phyloP scores from a whole-genome alignment of 306 rosid species.

The Lablab purpureus region DNA sequence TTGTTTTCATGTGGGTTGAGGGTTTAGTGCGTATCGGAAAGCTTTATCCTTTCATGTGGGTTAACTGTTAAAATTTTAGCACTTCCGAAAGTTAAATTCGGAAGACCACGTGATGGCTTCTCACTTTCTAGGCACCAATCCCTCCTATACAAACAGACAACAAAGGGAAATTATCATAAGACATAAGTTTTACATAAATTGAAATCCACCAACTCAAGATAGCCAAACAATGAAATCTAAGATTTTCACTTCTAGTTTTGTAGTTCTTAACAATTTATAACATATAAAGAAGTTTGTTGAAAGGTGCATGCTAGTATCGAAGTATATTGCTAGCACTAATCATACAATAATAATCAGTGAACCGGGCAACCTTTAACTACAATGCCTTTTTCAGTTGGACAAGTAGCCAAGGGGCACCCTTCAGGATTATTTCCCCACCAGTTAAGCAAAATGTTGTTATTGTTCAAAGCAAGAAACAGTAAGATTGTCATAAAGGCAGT shows the following conservation, averaged over 20 bases:
- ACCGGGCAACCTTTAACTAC: slow-evolving; percentile 57
- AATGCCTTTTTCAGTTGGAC: slow-evolving; percentile 74
- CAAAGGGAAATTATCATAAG: slow-evolving; percentile 3
- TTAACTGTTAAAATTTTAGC: background rate
- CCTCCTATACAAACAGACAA: background rate
- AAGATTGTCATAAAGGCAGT: slow-evolving; percentile 78
- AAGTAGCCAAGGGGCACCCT: slow-evolving; percentile 77
- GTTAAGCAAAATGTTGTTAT: slow-evolving; percentile 38
- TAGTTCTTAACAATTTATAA: no score
- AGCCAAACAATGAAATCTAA: background rate
- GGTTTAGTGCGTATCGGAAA: background rate
- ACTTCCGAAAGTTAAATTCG: background rate
- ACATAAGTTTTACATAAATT: background rate
- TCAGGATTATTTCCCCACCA: slow-evolving; percentile 83
- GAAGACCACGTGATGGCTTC: background rate
- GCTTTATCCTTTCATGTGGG: background rate
- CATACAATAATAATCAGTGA: slow-evolving; percentile 18
- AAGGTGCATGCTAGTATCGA: background rate
- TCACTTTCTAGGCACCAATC: background rate
- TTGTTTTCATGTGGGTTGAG: background rate
- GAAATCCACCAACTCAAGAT: background rate
- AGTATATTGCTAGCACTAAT: background rate
- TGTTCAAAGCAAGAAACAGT: slow-evolving; percentile 60
- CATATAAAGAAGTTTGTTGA: background rate
- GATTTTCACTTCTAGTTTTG: background rate